Conservation (phyloP, 306 rosid genomes). For the Fragaria iinumae region DNA sequence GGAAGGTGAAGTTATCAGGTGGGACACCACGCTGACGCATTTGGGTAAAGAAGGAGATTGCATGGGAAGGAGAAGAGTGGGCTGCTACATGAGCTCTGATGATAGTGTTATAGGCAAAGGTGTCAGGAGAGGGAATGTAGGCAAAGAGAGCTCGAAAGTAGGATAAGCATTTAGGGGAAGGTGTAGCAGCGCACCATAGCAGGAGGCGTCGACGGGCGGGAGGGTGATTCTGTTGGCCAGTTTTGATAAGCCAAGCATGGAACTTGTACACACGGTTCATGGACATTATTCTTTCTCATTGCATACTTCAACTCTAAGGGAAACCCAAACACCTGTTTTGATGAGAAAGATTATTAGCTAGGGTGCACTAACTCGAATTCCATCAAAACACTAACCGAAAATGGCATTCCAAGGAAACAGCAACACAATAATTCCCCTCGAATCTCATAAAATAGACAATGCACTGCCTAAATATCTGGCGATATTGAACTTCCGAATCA, state of each 20-base stretch:
- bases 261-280: constrained; percentile 3
- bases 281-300: constrained; percentile 5
- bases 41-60: constrained; percentile 1
- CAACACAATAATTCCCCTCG: neutral
- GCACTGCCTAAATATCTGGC: neutral
- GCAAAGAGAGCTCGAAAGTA: neutral
- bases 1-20: constrained; percentile 17
- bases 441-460: neutral
- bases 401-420: neutral
- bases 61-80: neutral
- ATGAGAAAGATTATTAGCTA: neutral
- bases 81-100: constrained; percentile 12
- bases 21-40: neutral
- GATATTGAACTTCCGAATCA: neutral
- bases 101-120: constrained; percentile 11
- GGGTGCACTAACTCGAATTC: neutral
- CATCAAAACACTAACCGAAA: neutral
- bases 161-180: neutral
- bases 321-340: neutral
- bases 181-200: neutral
- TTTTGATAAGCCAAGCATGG: constrained; percentile 6
- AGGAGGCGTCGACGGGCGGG: neutral
- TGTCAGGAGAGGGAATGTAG: constrained; percentile 4
- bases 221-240: constrained; percentile 5
- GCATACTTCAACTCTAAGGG: neutral